phyloP scores from a whole-genome alignment of 2,329 filamentous ascomycete species.

The Coleophoma eucalyptorum region DNA sequence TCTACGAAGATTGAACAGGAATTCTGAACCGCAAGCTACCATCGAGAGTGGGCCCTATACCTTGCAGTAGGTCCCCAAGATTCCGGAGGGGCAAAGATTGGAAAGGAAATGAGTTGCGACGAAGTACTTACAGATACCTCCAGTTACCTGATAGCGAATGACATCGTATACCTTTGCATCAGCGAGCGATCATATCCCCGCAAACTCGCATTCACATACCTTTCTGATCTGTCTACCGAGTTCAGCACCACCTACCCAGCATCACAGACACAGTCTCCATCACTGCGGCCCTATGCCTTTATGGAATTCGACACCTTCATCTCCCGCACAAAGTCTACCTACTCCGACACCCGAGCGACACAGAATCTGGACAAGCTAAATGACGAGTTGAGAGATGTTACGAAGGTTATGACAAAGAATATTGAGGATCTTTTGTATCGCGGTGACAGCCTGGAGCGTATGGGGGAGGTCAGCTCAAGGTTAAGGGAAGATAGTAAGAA shows the following conservation, averaged over 20 bases:
- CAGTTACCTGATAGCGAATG: constrained; percentile 80
- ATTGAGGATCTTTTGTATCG: constrained; percentile 96
- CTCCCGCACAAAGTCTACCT: constrained; percentile 85
- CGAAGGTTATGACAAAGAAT: constrained; percentile 99
- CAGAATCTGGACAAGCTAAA: constrained; percentile 95
- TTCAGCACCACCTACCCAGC: constrained; percentile 82
- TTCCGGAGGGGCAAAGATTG: not conserved
- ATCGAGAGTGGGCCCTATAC: constrained; percentile 83
- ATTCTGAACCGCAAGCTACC: constrained; percentile 84
- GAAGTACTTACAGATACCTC: not conserved
- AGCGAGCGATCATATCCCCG: constrained; percentile 92
- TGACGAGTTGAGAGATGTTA: constrained; percentile 95
- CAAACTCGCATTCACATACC: constrained; percentile 98
- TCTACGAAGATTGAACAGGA: constrained; percentile 81
- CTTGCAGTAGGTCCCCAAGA: constrained; percentile 64
- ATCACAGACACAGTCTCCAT: constrained; percentile 67
- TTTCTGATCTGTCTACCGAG: constrained; percentile 85
- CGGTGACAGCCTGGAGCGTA: constrained; percentile 89
- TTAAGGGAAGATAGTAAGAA: constrained; percentile 91
- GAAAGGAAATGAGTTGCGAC: not conserved
- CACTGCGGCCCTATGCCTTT: constrained; percentile 87
- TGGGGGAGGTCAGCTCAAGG: constrained; percentile 90
- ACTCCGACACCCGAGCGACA: constrained; percentile 85
- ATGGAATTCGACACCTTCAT: constrained; percentile 99
- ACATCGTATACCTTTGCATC: constrained; percentile 89